Evolutionary conservation across 1,284 basidiomycete genomes (phyloP).

Genomic region (Termitomyces sp.): DNA sequence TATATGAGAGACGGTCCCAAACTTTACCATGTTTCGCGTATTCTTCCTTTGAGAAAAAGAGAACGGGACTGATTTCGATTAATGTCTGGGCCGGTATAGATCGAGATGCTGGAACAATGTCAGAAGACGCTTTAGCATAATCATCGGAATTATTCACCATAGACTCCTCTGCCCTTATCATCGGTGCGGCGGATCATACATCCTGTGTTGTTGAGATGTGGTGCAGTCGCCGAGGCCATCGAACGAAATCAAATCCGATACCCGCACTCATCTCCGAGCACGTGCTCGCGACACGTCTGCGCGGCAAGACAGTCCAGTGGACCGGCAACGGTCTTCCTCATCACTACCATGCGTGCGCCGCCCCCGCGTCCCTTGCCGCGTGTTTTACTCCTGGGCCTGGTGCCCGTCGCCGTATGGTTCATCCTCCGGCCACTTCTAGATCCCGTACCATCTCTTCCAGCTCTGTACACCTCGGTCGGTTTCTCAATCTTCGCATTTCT

Average conservation of each 20-base stretch:
- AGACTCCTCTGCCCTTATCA: slow-evolving; percentile 61
- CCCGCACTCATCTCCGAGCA: slow-evolving; percentile 13
- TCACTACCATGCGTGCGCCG: slow-evolving; percentile 14
- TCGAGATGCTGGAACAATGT: slow-evolving; percentile 41
- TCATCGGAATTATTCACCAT: slow-evolving; percentile 35
- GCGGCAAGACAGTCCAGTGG: background rate
- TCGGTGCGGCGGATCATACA: slow-evolving; percentile 32
- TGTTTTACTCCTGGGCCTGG: slow-evolving; percentile 46
- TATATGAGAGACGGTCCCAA: background rate
- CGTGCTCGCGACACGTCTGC: slow-evolving; percentile 17
- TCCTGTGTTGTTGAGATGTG: slow-evolving; percentile 26
- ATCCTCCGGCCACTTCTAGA: slow-evolving; percentile 63
- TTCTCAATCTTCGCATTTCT: slow-evolving; percentile 79
- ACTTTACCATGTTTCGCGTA: slow-evolving; percentile 57
- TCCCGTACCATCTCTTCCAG: slow-evolving; percentile 62
- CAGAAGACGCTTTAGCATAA: background rate
- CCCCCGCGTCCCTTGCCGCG: slow-evolving; percentile 48
- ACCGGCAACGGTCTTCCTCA: background rate
- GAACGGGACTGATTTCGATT: slow-evolving; percentile 84
- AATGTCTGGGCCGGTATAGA: slow-evolving; percentile 59
- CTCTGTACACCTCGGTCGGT: slow-evolving; percentile 69
- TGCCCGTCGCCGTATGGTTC: slow-evolving; percentile 68
- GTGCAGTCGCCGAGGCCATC: slow-evolving; percentile 8
- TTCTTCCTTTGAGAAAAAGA: slow-evolving; percentile 71
- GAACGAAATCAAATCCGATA: slow-evolving; percentile 8